These are phyloP conservation scores for Gentiana macrophylla DNA, from an alignment of 257 asterid species.

Conservation along the genomic window DNA sequence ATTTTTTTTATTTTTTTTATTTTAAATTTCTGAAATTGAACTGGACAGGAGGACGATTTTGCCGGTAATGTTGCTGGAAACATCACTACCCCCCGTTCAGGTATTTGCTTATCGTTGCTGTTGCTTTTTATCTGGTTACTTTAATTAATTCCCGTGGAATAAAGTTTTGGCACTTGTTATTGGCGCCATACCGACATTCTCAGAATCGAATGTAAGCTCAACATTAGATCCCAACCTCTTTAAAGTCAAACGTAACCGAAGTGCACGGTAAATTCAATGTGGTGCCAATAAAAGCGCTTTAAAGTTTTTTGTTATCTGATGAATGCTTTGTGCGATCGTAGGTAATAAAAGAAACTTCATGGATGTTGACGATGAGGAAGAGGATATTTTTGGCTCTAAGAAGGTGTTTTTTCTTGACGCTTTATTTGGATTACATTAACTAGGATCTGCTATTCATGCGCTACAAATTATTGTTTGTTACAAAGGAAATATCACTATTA, in stretches of 20 bases:
- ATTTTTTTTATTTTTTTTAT: not conserved
- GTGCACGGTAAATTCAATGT: too few relatives aligned
- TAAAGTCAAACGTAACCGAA: too few relatives aligned
- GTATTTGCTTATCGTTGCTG: conserved; percentile 17
- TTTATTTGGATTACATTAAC: too few relatives aligned
- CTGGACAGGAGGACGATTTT: conserved; percentile 65
- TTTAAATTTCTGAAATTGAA: conserved; percentile 4
- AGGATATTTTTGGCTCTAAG: conserved; percentile 79
- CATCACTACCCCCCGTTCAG: conserved; percentile 39
- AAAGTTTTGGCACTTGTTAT: not conserved
- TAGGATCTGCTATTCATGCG: too few relatives aligned
- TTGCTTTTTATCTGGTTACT: conserved; percentile 1
- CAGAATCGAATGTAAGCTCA: too few relatives aligned
- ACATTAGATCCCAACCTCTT: too few relatives aligned
- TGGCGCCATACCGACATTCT: too few relatives aligned
- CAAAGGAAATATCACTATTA: too few relatives aligned
- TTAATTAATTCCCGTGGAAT: not conserved
- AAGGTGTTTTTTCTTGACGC: conserved; percentile 34
- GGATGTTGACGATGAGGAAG: conserved; percentile 86
- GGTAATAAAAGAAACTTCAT: conserved; percentile 75
- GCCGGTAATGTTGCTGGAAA: conserved; percentile 63
- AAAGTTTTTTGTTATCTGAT: not conserved
- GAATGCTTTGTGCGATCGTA: conserved; percentile 17
- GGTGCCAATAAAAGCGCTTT: too few relatives aligned
- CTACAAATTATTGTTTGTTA: too few relatives aligned